phyloP scores from a whole-genome alignment of 352 stramenopile species.

The Phytophthora melonis region DNA sequence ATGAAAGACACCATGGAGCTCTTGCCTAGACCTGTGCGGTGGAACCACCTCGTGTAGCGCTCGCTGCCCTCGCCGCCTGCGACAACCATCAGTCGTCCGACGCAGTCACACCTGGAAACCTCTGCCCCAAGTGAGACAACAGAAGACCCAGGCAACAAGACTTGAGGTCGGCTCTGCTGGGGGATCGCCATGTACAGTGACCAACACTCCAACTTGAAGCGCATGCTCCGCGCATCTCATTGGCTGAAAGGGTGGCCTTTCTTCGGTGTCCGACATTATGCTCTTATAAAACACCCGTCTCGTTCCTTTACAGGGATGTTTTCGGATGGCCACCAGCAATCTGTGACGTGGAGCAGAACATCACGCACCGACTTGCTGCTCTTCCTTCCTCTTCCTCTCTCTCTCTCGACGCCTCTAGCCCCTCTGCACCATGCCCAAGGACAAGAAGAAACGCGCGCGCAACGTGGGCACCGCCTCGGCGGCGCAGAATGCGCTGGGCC shows the following conservation, averaged over 20 bases:
- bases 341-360: constrained; percentile 39
- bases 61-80: not conserved
- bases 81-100: not conserved
- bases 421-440: constrained; percentile 73
- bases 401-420: not conserved
- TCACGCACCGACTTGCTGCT: not conserved
- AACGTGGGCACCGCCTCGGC: constrained; percentile 71
- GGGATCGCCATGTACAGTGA: not conserved
- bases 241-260: constrained; percentile 10
- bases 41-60: not conserved
- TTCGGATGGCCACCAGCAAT: constrained; percentile 39
- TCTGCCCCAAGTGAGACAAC: not conserved
- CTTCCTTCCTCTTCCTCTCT: constrained; percentile 4
- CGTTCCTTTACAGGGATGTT: constrained; percentile 29
- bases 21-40: too few relatives aligned
- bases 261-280: not conserved
- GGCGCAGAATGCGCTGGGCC: constrained; percentile 82
- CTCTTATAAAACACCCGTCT: constrained; percentile 3
- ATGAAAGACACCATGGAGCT: not conserved
- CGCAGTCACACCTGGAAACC: too few relatives aligned
- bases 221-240: not conserved
- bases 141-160: not conserved
- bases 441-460: constrained; percentile 91
- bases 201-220: constrained; percentile 10
- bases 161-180: not conserved